Evolutionary conservation across 2,329 filamentous ascomycete genomes (phyloP), one percentile per base, ranked within the genome.

Genomic region (Scedosporium boydii): DNA sequence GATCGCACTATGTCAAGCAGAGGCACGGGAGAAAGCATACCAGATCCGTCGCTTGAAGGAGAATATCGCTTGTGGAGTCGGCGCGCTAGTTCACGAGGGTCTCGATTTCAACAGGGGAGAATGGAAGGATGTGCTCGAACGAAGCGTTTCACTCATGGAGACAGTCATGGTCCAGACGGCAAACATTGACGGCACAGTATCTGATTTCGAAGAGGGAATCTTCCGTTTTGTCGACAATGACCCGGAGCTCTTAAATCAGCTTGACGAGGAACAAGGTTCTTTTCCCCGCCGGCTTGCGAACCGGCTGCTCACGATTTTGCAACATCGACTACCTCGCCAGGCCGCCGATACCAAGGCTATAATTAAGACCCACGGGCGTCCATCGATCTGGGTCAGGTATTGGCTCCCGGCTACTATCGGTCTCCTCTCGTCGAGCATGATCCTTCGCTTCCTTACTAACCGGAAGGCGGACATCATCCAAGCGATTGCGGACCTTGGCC

Each of bases 11-110:
- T 87, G 88, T 64, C 84, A 90, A 16, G 82, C 87, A 2, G 88
- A 96, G 71, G 90, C 90, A 9, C 82, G 88, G 57, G 79, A 78
- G 64, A 97, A 96, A 73, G 88, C 89, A 69, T 82, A 82, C 3
- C 82, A 82, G 21, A 79, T 98, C 59, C 87, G 84, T 69, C 85
- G 85, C 68, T 79, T 96, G 66, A 84, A 89, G 57, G 84, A 93
- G 70, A 86, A 93, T 74, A 92, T 91, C 62, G 91, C 93, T 1
- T 93, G 90, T 69, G 90, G 91, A 1, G 80, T 98, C 3, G 95
- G 95, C 16, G 85, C 97, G 4, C 78, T 99, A 27, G 87, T 97
- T 67, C 91, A 93, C 62, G 91, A 96, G 71, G 92, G 90, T 2
- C 77, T 97, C 58, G 86, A 85, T 59, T 86, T 90, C 67, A 82